Base-by-base conservation (phyloP, 306 rosid species). In the Biancaea sappan region DNA sequence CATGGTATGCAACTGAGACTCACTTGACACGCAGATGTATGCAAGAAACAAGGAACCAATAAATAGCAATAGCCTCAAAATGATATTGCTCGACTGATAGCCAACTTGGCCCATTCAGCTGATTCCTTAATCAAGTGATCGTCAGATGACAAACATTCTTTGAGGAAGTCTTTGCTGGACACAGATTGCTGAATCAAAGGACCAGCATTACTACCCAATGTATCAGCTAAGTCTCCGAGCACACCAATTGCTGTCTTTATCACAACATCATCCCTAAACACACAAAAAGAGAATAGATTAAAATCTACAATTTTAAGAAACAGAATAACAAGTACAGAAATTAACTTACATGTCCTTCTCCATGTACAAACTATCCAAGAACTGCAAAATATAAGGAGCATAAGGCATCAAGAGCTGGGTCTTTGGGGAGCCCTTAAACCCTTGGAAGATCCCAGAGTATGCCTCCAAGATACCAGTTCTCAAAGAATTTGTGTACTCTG, bases 401-500 rank as follows among this genome's bases (percentile, higher is more conserved):
- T 83, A 88, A 52, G 98, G 96, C 90, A 93, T 79, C 91, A 93
- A 83, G 34, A 91, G 87, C 76, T 93, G 98, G 21, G 87, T 88
- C 83, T 91, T 91, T 1, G 92, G 77, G 22, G 98, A 91, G 40
- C 97, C 91, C 83, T 93, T 93, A 73, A 93, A 93, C 65, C 98
- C 98, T 84, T 93, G 98, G 62, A 93, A 88, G 76, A 93, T 88
- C 66, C 98, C 98, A 0, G 98, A 93, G 86, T 89, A 93, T 0
- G 98, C 98, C 86, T 93, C 98, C 63, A 93, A 79, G 78, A 91
- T 88, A 72, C 97, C 98, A 75, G 91, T 93, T 81, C 98, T 91
- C 87, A 93, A 77, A 14, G 97, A 84, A 77, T 93, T 93, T 19
- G 98, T 91, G 80, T 93, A 93, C 87, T 93, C 98, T 26, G 82